Evolutionary conservation across 2,329 filamentous ascomycete species (phyloP).

Genomic region (Fusarium graminum): DNA sequence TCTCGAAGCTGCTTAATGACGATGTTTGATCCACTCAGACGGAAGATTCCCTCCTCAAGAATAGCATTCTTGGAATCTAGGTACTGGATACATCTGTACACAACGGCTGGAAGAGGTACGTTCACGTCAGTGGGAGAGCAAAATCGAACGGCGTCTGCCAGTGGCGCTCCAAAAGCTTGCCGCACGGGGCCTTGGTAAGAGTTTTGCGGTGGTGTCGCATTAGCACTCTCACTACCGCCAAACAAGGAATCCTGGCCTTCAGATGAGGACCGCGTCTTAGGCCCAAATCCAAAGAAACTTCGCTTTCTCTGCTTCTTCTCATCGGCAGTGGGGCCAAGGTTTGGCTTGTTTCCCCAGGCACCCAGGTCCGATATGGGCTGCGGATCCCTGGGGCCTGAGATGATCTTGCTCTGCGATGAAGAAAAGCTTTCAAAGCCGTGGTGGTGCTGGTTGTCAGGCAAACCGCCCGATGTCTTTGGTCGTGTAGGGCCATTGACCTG

Average conservation of each 20-base stretch:
- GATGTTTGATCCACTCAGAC: conserved; percentile 95
- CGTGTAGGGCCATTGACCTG: conserved; percentile 56
- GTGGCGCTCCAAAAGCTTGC: conserved; percentile 85
- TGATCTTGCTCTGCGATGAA: conserved; percentile 63
- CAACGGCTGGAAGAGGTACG: conserved; percentile 87
- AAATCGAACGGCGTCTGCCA: conserved; percentile 87
- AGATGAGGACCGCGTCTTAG: conserved; percentile 69
- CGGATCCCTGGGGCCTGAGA: conserved; percentile 88
- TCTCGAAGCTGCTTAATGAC: conserved; percentile 92
- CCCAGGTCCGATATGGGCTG: conserved; percentile 84
- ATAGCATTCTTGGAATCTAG: conserved; percentile 84
- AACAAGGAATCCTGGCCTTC: conserved; percentile 70
- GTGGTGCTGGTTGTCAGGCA: conserved; percentile 54
- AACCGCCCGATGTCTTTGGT: conserved; percentile 54
- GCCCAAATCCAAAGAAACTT: conserved; percentile 78
- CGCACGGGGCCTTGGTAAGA: conserved; percentile 68
- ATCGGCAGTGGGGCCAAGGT: conserved; percentile 66
- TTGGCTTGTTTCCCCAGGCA: conserved; percentile 87
- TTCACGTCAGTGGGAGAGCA: conserved; percentile 79
- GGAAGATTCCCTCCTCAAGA: conserved; percentile 94
- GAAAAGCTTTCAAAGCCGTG: conserved; percentile 54
- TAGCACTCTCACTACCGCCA: conserved; percentile 62
- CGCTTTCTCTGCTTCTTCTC: conserved; percentile 87
- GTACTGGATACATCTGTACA: conserved; percentile 96
- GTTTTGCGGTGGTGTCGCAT: conserved; percentile 58